Evolutionary conservation across 768 basidiomycete genomes (phyloP).

Genomic region (Strobilomyces echinocephalus): DNA sequence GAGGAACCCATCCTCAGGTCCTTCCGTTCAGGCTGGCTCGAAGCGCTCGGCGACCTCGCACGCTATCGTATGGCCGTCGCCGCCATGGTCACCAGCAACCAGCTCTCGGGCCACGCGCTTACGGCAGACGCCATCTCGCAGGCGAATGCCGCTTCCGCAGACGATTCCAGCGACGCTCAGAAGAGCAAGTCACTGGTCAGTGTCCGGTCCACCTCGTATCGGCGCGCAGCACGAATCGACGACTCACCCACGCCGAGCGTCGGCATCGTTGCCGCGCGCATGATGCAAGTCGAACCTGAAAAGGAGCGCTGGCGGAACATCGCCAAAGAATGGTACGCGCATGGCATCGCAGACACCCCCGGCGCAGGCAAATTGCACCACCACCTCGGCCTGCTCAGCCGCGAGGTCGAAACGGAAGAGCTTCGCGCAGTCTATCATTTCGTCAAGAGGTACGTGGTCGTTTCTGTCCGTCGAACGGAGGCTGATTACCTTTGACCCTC

Average conservation of each 20-base stretch:
- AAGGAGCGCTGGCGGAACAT: slow-evolving; percentile 88
- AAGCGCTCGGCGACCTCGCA: slow-evolving; percentile 94
- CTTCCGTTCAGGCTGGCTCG: slow-evolving; percentile 87
- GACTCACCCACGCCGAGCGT: slow-evolving; percentile 73
- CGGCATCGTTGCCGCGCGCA: slow-evolving; percentile 74
- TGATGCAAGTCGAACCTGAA: slow-evolving; percentile 84
- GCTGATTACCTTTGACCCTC: slow-evolving; percentile 4
- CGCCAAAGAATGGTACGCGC: slow-evolving; percentile 89
- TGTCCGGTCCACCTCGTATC: slow-evolving; percentile 38
- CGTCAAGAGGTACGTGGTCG: slow-evolving; percentile 70
- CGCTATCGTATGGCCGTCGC: slow-evolving; percentile 95
- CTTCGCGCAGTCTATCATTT: slow-evolving; percentile 89
- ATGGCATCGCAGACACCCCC: slow-evolving; percentile 82
- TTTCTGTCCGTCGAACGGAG: not conserved
- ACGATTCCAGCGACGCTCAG: slow-evolving; percentile 20
- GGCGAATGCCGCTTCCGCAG: slow-evolving; percentile 33
- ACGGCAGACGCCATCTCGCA: slow-evolving; percentile 55
- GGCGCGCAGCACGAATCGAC: slow-evolving; percentile 52
- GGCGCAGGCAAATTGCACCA: slow-evolving; percentile 95
- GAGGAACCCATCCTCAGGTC: slow-evolving; percentile 69
- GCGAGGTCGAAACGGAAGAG: slow-evolving; percentile 80
- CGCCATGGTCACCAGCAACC: slow-evolving; percentile 61
- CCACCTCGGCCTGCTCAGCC: slow-evolving; percentile 82
- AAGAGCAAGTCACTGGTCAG: slow-evolving; percentile 35
- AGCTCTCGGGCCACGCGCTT: slow-evolving; percentile 40